Conservation (phyloP, 345 rosid species). For the Eucalyptus marginata region DNA sequence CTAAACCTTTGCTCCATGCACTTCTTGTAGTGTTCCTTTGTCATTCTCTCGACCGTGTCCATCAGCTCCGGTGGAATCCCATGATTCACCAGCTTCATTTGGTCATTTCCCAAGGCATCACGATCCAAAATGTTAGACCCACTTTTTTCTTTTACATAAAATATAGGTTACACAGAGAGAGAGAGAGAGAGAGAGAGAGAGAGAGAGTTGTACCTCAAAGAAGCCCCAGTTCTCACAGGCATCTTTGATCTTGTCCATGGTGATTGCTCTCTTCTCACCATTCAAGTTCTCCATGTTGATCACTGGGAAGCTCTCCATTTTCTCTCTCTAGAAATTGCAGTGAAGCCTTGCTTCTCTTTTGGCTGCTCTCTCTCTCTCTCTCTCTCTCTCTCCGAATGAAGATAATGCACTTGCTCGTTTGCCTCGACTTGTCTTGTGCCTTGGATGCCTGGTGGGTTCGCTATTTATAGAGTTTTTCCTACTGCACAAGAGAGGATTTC, state of each 20-base stretch:
- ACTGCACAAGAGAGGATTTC: not conserved
- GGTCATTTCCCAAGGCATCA: not conserved
- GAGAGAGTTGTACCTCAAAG: constrained; percentile 54
- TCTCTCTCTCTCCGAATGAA: not conserved
- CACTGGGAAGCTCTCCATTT: constrained; percentile 61
- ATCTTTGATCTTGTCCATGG: constrained; percentile 69
- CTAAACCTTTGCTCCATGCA: constrained; percentile 82
- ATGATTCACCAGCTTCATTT: constrained; percentile 58
- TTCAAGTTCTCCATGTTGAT: constrained; percentile 54
- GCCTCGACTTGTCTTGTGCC: not conserved
- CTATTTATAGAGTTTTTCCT: not conserved
- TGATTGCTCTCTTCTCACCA: constrained; percentile 46
- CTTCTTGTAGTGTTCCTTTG: constrained; percentile 79
- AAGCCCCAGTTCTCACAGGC: constrained; percentile 99
- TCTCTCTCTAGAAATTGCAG: not conserved
- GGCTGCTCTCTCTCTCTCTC: not conserved
- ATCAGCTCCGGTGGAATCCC: constrained; percentile 54
- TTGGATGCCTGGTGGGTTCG: not conserved
- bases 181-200: not conserved
- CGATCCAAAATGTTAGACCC: not conserved
- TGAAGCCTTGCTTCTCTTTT: not conserved
- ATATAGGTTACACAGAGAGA: not conserved
- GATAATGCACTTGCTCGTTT: not conserved
- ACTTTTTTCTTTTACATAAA: not conserved
- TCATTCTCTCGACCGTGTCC: constrained; percentile 67